phyloP scores from a whole-genome alignment of 768 basidiomycete genomes.

The Amyloporia xantha region DNA sequence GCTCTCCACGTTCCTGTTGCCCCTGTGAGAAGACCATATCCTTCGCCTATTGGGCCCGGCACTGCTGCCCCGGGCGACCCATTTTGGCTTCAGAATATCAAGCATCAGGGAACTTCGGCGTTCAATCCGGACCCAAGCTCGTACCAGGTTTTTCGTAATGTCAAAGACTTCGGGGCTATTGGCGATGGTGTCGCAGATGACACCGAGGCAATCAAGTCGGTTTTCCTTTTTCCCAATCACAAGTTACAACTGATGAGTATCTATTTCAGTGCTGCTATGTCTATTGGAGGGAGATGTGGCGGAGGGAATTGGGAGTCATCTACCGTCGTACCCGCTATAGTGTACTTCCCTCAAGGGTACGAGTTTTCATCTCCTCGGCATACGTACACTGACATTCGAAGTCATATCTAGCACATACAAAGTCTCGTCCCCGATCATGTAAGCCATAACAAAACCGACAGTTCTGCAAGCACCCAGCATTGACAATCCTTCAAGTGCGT shows the following conservation, averaged over 20 bases:
- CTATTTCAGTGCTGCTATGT: slow-evolving; percentile 53
- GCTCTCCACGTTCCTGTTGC: too few relatives aligned
- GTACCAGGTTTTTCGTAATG: slow-evolving; percentile 76
- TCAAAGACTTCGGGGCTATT: slow-evolving; percentile 51
- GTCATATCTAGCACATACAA: slow-evolving; percentile 48
- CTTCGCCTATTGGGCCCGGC: slow-evolving; percentile 39
- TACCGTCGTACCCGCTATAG: slow-evolving; percentile 64
- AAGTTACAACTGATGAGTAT: background rate
- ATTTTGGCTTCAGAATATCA: slow-evolving; percentile 68
- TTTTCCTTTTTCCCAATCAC: background rate
- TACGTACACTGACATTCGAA: background rate
- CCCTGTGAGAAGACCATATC: slow-evolving; percentile 24
- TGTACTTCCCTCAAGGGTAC: slow-evolving; percentile 77
- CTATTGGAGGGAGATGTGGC: slow-evolving; percentile 58
- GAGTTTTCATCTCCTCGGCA: slow-evolving; percentile 16
- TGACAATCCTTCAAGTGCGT: too few relatives aligned
- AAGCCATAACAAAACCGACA: background rate
- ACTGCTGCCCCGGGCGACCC: slow-evolving; percentile 48
- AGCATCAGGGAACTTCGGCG: slow-evolving; percentile 53
- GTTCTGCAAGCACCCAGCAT: too few relatives aligned
- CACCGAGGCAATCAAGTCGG: slow-evolving; percentile 67
- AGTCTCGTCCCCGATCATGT: slow-evolving; percentile 52
- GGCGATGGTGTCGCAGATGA: slow-evolving; percentile 71
- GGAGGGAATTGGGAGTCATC: slow-evolving; percentile 52
- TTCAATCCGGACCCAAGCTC: slow-evolving; percentile 47